Evolutionary conservation across 2,329 filamentous ascomycete genomes (phyloP).

Genomic region (Talaromyces piceae): DNA sequence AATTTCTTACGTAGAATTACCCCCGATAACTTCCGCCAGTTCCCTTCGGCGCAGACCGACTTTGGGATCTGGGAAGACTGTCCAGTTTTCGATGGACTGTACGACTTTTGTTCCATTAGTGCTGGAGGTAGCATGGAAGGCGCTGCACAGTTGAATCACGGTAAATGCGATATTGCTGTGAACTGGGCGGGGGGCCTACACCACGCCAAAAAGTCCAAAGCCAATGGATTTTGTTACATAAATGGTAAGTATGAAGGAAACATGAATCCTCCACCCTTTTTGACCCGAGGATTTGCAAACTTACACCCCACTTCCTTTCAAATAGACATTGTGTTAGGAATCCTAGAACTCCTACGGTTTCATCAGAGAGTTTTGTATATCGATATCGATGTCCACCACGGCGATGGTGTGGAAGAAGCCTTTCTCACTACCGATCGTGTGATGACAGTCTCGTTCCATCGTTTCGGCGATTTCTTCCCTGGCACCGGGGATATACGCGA

Average conservation of each 20-base stretch:
- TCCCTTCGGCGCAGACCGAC: slow-evolving; percentile 78
- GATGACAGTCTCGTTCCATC: slow-evolving; percentile 66
- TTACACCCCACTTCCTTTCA: no score
- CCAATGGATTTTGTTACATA: slow-evolving; percentile 96
- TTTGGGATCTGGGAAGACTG: slow-evolving; percentile 61
- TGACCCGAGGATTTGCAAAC: no score
- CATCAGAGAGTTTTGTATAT: slow-evolving; percentile 60
- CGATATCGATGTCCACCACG: slow-evolving; percentile 61
- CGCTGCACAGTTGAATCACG: slow-evolving; percentile 57
- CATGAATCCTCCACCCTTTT: no score
- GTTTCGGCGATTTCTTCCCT: slow-evolving; percentile 66
- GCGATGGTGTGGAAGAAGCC: slow-evolving; percentile 63
- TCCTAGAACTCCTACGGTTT: slow-evolving; percentile 57
- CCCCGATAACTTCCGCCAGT: slow-evolving; percentile 96
- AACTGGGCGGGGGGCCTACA: slow-evolving; percentile 97
- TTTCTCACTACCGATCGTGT: slow-evolving; percentile 66
- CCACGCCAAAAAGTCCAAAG: slow-evolving; percentile 91
- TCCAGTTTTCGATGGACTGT: slow-evolving; percentile 62
- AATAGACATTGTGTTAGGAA: slow-evolving; percentile 59
- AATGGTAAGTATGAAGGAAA: slow-evolving; percentile 52
- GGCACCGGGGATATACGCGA: slow-evolving; percentile 62
- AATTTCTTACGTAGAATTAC: slow-evolving; percentile 78
- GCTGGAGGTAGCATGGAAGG: slow-evolving; percentile 65
- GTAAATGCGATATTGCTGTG: slow-evolving; percentile 59
- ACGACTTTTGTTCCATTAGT: slow-evolving; percentile 64